Evolutionary conservation across 805 yeast genomes (phyloP).

Genomic region (Nakazawaea sp.): DNA sequence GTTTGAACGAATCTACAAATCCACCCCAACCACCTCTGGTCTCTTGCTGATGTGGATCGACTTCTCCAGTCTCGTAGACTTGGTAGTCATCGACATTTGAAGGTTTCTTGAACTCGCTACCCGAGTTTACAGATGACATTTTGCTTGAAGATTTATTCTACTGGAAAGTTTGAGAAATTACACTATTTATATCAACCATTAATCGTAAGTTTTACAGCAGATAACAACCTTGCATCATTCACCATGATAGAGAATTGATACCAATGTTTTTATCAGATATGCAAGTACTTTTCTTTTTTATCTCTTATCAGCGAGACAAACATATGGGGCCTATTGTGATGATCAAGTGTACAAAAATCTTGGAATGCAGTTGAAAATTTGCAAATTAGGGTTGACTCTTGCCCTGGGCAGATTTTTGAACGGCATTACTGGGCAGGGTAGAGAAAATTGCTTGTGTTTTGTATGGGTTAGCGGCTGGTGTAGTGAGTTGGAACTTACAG

Average conservation of each 20-base stretch:
- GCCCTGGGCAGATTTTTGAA: neutral
- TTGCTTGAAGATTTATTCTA: neutral
- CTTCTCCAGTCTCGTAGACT: constrained; percentile 11
- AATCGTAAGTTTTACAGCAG: neutral
- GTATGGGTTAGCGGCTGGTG: too few relatives aligned
- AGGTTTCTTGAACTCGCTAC: constrained; percentile 8
- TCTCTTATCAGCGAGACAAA: neutral
- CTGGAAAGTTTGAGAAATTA: neutral
- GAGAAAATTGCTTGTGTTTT: too few relatives aligned
- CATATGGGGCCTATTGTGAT: neutral
- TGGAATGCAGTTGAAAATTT: neutral
- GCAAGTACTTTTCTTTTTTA: neutral
- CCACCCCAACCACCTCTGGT: constrained; percentile 7
- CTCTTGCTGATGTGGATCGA: constrained; percentile 1
- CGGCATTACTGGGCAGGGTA: neutral
- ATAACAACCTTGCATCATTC: too few relatives aligned
- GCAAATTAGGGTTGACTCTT: neutral
- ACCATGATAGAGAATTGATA: too few relatives aligned
- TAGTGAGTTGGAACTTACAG: too few relatives aligned
- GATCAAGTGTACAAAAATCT: neutral
- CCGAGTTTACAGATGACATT: constrained; percentile 6
- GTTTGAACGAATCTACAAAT: constrained; percentile 25
- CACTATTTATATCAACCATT: too few relatives aligned
- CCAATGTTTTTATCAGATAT: neutral
- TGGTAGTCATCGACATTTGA: constrained; percentile 5